Evolutionary conservation across 1,139 yeast species (phyloP).

Genomic region (Pichia sp.): DNA sequence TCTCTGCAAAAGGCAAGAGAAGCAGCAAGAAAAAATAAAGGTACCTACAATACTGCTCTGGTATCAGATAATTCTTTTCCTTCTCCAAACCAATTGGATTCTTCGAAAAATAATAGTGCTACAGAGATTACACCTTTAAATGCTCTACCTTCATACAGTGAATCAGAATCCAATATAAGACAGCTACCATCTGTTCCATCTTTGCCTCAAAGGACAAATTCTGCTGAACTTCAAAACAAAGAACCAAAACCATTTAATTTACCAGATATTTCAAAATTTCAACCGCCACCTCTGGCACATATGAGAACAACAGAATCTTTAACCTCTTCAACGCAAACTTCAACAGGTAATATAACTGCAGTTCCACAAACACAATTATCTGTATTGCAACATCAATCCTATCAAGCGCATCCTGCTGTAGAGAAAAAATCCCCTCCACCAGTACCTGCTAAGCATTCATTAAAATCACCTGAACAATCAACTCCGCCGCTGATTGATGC

Average conservation of each 20-base stretch:
- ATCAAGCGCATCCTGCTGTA: not conserved
- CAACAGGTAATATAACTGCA: not conserved
- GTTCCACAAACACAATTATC: no score
- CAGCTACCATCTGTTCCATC: not conserved
- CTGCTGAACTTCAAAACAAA: not conserved
- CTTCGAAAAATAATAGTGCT: not conserved
- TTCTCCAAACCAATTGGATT: not conserved
- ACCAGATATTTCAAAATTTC: conserved; percentile 24
- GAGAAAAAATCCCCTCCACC: not conserved
- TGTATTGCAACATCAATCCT: no score
- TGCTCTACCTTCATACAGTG: not conserved
- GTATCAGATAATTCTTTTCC: not conserved
- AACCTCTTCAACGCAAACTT: not conserved
- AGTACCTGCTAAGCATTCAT: not conserved
- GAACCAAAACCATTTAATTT: conserved; percentile 19
- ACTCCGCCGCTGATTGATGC: not conserved
- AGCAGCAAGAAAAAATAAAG: conserved; percentile 1
- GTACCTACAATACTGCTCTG: not conserved
- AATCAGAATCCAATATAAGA: not conserved
- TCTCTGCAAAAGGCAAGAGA: conserved; percentile 23
- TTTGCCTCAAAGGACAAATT: not conserved
- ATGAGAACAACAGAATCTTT: not conserved
- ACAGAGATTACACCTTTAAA: not conserved
- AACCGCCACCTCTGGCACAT: conserved; percentile 25
- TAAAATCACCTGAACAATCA: not conserved